Conservation (phyloP, 352 stramenopile species). For the Phytophthora chlamydospora region DNA sequence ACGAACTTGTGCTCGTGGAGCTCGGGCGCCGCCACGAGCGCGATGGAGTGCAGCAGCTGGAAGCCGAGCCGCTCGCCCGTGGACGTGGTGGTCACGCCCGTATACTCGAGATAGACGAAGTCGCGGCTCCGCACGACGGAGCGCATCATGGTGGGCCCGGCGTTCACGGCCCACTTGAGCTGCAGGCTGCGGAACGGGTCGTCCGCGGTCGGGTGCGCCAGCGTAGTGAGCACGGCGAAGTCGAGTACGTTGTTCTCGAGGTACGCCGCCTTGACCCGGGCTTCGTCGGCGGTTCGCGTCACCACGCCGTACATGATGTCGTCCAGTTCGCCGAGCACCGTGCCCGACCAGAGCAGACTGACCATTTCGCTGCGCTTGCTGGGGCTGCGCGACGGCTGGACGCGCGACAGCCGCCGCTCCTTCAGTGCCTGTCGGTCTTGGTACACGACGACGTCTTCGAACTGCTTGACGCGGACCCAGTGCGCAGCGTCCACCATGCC, state of each 20-base stretch:
- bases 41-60: slow-evolving; percentile 43
- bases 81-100: slow-evolving; percentile 40
- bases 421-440: slow-evolving; percentile 38
- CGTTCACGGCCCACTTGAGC: slow-evolving; percentile 66
- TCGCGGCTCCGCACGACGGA: slow-evolving; percentile 57
- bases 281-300: slow-evolving; percentile 30
- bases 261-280: slow-evolving; percentile 41
- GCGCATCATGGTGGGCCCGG: slow-evolving; percentile 45
- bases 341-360: slow-evolving; percentile 47
- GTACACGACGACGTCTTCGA: slow-evolving; percentile 44
- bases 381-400: slow-evolving; percentile 15
- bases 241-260: slow-evolving; percentile 50
- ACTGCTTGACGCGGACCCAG: slow-evolving; percentile 45
- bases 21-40: slow-evolving; percentile 30
- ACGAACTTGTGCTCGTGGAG: slow-evolving; percentile 50
- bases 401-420: slow-evolving; percentile 29
- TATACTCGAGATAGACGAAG: slow-evolving; percentile 64
- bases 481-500: slow-evolving; percentile 31
- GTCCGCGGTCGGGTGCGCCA: slow-evolving; percentile 37
- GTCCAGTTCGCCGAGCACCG: slow-evolving; percentile 42
- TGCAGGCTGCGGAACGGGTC: slow-evolving; percentile 53
- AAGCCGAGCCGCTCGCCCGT: slow-evolving; percentile 55
- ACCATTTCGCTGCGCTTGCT: slow-evolving; percentile 27
- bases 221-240: slow-evolving; percentile 46
- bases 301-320: slow-evolving; percentile 50